Base-by-base conservation (phyloP, 106 monocot species). In the Platanthera guangdongensis region DNA sequence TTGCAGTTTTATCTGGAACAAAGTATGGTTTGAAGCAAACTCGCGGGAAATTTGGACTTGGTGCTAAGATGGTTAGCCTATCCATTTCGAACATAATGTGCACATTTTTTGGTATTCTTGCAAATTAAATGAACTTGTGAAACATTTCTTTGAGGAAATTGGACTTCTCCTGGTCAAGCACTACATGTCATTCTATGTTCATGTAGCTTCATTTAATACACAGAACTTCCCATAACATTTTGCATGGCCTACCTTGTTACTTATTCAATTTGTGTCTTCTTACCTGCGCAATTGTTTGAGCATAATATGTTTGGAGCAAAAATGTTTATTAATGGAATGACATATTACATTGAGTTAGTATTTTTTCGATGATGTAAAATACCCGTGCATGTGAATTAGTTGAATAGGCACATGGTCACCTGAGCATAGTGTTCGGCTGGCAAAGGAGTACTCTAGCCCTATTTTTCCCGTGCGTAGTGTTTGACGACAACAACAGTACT, bases 11-110 rank as follows among this genome's bases (percentile, higher is more conserved):
- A 30, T 97, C 97, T 78, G 97, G 97, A 28, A 97, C 97, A 77
- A 97, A 97, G 69, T 97, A 97, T 86, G 97, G 97, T 62, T 76
- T 97, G 75, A 94, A 89, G 81, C 97, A 97, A 85, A 94, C 97
- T 72, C 94, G 97, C 64, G 97, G 97, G 50, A 97, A 97, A 81
- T 97, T 97, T 85, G 97, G 97, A 77, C 89, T 97, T 78, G 97
- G 97, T 84, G 97, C 94, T 1, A 97, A 97, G 80, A 97, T 97
- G 97, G 97, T 91, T 51, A 72, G 72, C 15, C 47, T 47, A 48
- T 10, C 1, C 15, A 10, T 70, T 47, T 16, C 48, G 16, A 70
- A 47, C 47, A 48, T 1, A 70, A 9, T 70, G 67, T 70, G n/a
- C 47, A 16, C 9, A 7, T 47, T 70, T 45, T 70, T 70, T 48